These are phyloP conservation scores for Lagenaria siceraria DNA, from an alignment of 306 rosid species.

Conservation along the genomic window DNA sequence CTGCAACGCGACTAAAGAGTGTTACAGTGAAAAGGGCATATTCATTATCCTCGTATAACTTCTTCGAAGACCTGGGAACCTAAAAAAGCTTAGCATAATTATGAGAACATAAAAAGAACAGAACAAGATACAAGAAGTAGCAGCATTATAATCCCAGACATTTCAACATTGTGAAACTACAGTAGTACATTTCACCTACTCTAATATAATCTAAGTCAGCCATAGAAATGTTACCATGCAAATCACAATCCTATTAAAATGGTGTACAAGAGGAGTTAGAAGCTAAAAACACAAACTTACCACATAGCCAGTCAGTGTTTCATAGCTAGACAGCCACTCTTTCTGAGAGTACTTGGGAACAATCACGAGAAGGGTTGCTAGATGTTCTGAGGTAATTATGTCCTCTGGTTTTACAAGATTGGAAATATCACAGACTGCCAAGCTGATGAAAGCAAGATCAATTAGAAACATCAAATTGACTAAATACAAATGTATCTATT, in stretches of 20 bases:
- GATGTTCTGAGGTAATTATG: slow-evolving; percentile 64
- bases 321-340: slow-evolving; percentile 89
- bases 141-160: background rate
- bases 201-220: background rate
- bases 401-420: slow-evolving; percentile 84
- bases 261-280: background rate
- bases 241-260: background rate
- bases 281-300: slow-evolving; percentile 22
- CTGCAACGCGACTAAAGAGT: slow-evolving; percentile 75
- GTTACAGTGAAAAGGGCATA: slow-evolving; percentile 85
- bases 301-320: slow-evolving; percentile 79
- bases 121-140: slow-evolving; percentile 8
- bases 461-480: background rate
- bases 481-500: background rate
- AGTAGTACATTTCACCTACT: background rate
- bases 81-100: slow-evolving; percentile 29
- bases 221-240: background rate
- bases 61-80: slow-evolving; percentile 91
- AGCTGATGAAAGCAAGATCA: slow-evolving; percentile 25
- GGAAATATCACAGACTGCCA: slow-evolving; percentile 93
- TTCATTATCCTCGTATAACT: slow-evolving; percentile 80
- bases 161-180: background rate
- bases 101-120: slow-evolving; percentile 19
- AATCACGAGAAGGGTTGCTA: slow-evolving; percentile 75
- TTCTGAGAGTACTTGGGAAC: slow-evolving; percentile 87